Evolutionary conservation across 2,329 filamentous ascomycete genomes (phyloP).

Genomic region (Hypomyces rosellus): DNA sequence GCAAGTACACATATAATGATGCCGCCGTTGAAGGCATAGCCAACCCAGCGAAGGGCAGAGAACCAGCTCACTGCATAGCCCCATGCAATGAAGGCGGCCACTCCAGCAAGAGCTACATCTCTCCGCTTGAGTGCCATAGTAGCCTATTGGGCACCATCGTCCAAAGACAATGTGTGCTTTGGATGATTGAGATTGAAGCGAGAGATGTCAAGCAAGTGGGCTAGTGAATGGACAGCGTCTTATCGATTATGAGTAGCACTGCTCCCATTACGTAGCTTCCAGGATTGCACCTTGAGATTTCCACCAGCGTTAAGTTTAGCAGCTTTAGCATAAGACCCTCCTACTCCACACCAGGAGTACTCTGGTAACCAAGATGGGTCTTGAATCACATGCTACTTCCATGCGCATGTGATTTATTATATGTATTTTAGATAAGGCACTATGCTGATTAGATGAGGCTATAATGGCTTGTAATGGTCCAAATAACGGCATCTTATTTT

Average conservation of each 20-base stretch:
- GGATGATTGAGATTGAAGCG: not conserved
- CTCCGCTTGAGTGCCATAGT: constrained; percentile 66
- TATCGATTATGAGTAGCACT: not conserved
- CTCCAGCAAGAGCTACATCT: constrained; percentile 62
- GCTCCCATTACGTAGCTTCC: not conserved
- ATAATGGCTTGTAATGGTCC: too few species aligned
- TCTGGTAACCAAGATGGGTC: too few species aligned
- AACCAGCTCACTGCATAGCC: constrained; percentile 77
- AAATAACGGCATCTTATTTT: too few species aligned
- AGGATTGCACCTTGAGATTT: not conserved
- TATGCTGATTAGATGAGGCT: too few species aligned
- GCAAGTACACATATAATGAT: constrained; percentile 48
- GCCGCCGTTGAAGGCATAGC: constrained; percentile 75
- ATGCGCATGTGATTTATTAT: too few species aligned
- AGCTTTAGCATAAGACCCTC: too few species aligned
- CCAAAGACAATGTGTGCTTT: constrained; percentile 7
- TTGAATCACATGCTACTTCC: too few species aligned
- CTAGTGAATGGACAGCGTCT: not conserved
- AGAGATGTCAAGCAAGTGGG: constrained; percentile 1
- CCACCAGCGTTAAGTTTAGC: too few species aligned
- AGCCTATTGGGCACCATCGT: constrained; percentile 26
- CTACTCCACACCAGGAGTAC: too few species aligned
- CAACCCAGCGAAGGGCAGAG: constrained; percentile 74
- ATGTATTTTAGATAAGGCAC: too few species aligned
- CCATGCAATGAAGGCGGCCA: constrained; percentile 78